A percentile compares a stretch with the other conserved stretches of the same genome.
Conservation (phyloP, 2,329 filamentous ascomycete genomes). For the Trichoderma hamatum region DNA sequence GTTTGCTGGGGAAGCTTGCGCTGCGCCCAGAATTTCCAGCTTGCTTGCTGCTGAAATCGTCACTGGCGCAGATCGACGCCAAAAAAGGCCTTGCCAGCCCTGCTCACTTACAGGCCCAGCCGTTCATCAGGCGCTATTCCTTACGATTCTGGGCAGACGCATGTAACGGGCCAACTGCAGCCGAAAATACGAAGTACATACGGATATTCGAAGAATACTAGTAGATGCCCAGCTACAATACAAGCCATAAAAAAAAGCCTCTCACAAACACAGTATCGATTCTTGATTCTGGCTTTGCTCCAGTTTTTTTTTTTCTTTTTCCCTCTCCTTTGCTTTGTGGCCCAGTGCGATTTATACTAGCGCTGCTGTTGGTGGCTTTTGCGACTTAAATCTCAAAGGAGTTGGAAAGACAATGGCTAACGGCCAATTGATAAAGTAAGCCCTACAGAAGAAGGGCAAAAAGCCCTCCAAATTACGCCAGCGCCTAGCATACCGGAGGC, state of each 20-base stretch:
- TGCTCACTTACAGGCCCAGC: neutral
- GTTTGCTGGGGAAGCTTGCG: slow-evolving; percentile 13
- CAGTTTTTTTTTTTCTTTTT: neutral
- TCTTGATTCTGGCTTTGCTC: neutral
- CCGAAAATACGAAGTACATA: neutral
- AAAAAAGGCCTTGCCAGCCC: neutral
- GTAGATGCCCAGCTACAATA: neutral
- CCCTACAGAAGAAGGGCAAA: neutral
- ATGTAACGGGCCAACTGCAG: neutral
- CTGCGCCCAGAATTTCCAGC: neutral
- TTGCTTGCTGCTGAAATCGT: slow-evolving; percentile 19
- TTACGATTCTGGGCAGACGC: neutral
- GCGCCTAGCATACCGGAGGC: neutral
- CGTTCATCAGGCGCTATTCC: slow-evolving; percentile 11
- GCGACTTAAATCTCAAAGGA: slow-evolving; percentile 3
- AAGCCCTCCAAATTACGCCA: neutral
- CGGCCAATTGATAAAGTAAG: neutral
- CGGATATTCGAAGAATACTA: neutral
- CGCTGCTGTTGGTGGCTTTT: slow-evolving; percentile 16
- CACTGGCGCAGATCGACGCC: slow-evolving; percentile 23
- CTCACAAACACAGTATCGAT: slow-evolving; percentile 7
- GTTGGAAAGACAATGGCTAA: slow-evolving; percentile 1
- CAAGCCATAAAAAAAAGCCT: neutral
- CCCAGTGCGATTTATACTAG: slow-evolving; percentile 7
- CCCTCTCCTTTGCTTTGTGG: neutral